Evolutionary conservation across 352 stramenopile species (phyloP).

Genomic region (Thraustochytrium sp.): DNA sequence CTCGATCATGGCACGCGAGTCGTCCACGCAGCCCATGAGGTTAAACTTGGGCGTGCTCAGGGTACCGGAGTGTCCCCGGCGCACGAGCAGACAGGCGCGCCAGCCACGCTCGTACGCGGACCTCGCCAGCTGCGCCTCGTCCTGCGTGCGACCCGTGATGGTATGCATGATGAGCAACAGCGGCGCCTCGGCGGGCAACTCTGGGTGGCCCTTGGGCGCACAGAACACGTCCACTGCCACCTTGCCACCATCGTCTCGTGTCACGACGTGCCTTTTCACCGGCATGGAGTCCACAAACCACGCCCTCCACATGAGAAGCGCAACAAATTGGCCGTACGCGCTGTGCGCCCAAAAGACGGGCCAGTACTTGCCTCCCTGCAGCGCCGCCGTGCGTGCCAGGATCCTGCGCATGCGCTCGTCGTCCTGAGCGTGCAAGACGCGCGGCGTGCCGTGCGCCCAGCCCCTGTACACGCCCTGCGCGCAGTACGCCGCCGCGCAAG

Average conservation of each 20-base stretch:
- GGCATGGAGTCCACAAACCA: background rate
- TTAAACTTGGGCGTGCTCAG: constrained; percentile 14
- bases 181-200: background rate
- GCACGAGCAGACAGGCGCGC: background rate
- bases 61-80: background rate
- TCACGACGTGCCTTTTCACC: background rate
- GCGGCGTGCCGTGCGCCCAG: background rate
- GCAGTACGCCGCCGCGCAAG: background rate
- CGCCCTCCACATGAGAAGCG: background rate
- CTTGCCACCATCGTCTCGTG: background rate
- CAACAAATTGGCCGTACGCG: constrained; percentile 11
- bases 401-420: constrained; percentile 19
- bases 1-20: background rate
- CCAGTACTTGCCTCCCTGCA: background rate
- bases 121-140: background rate
- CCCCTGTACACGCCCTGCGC: background rate
- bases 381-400: background rate
- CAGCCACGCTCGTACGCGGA: background rate
- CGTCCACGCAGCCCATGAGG: constrained; percentile 22
- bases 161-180: constrained; percentile 38
- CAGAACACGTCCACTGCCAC: background rate
- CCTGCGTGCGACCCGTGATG: background rate
- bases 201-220: background rate
- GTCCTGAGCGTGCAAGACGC: background rate
- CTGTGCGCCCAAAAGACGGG: constrained; percentile 10